These are phyloP conservation scores for Myxozyma lipomycoides DNA, from an alignment of 805 yeast genomes.

Conservation along the genomic window DNA sequence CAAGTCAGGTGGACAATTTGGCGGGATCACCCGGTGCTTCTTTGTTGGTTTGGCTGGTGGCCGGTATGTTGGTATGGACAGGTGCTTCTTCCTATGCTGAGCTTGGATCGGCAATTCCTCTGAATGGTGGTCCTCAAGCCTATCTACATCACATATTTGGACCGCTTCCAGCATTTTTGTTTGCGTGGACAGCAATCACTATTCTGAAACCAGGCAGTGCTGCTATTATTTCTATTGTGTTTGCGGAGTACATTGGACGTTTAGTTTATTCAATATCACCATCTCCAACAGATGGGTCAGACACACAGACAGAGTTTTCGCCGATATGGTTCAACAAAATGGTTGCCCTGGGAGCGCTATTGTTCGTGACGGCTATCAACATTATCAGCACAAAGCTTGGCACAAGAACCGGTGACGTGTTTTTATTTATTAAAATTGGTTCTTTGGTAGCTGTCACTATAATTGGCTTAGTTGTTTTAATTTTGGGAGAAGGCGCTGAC, in stretches of 20 bases:
- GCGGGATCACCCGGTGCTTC: slow-evolving; percentile 42
- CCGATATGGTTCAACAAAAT: slow-evolving; percentile 34
- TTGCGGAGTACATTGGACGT: slow-evolving; percentile 40
- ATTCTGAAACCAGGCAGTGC: slow-evolving; percentile 42
- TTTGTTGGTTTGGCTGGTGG: slow-evolving; percentile 39
- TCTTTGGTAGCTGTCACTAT: slow-evolving; percentile 34
- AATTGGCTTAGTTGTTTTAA: slow-evolving; percentile 33
- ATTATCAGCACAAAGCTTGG: slow-evolving; percentile 35
- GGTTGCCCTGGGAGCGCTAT: slow-evolving; percentile 35
- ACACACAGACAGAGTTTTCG: slow-evolving; percentile 21
- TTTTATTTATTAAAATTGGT: slow-evolving; percentile 37
- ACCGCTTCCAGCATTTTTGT: slow-evolving; percentile 38
- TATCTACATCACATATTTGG: slow-evolving; percentile 40
- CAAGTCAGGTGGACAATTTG: slow-evolving; percentile 39
- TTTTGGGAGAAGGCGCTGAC: slow-evolving; percentile 26
- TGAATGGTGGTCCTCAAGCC: slow-evolving; percentile 43
- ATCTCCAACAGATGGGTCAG: neutral
- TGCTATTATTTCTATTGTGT: slow-evolving; percentile 42
- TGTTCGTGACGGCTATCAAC: slow-evolving; percentile 32
- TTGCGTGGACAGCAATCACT: slow-evolving; percentile 41
- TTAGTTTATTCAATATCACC: slow-evolving; percentile 12
- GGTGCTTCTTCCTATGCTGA: slow-evolving; percentile 45
- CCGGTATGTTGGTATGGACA: slow-evolving; percentile 44
- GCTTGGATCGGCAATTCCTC: slow-evolving; percentile 41
- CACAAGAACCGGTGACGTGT: slow-evolving; percentile 36